A percentile compares a stretch with the other conserved stretches of the same genome.
phyloP scores from a whole-genome alignment of 441 rosid genomes.

The Monsonia emarginata region DNA sequence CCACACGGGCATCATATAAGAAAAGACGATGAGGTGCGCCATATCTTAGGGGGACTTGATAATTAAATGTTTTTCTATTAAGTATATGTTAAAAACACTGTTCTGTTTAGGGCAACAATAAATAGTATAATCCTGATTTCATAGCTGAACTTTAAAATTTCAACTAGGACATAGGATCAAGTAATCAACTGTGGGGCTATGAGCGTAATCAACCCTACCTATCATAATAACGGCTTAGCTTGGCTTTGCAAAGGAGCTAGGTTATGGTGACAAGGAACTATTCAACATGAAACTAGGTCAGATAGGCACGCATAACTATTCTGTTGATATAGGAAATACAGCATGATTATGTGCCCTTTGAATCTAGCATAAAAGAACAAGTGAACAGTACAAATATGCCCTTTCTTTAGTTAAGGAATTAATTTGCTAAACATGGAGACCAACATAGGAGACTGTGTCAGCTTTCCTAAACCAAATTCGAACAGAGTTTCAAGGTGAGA shows the following conservation, averaged over 20 bases:
- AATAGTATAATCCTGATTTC: neutral
- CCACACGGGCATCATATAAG: constrained; percentile 11
- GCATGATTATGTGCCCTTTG: neutral
- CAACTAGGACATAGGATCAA: neutral
- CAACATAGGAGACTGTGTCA: neutral
- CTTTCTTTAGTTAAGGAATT: neutral
- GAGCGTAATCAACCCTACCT: neutral
- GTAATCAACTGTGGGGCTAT: neutral
- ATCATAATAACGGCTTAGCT: neutral
- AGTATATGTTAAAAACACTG: neutral
- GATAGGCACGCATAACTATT: neutral
- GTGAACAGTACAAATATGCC: neutral
- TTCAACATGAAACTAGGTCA: neutral
- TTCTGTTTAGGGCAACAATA: neutral
- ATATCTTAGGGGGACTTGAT: neutral
- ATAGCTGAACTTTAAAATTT: neutral
- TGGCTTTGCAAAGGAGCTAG: neutral
- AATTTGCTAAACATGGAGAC: neutral
- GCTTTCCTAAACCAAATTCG: neutral
- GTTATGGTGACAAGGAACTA: neutral
- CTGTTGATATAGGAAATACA: neutral
- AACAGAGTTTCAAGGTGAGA: neutral
- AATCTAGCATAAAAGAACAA: neutral
- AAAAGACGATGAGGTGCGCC: constrained; percentile 12
- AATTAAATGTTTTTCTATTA: neutral